Evolutionary conservation across 2,329 filamentous ascomycete genomes (phyloP), one percentile per base, ranked within the genome.

Genomic region (Penicillium sp.): DNA sequence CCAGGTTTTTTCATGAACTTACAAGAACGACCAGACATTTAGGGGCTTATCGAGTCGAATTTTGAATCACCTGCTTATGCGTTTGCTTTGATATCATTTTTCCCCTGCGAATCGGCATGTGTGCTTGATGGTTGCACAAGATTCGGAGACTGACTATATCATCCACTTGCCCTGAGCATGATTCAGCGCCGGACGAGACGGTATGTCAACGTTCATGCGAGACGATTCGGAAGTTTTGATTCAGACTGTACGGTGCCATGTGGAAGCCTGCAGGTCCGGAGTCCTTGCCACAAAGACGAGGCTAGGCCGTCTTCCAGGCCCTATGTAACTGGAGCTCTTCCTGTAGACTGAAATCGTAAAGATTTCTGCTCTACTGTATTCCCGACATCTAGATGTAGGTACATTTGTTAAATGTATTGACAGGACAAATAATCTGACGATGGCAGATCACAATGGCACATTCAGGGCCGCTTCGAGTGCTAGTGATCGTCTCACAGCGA

Each of bases 401-500:
- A 22, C 24, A 2, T 13, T 4, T 26, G 10, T 4, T 28, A 2
- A 35, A 10, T 17, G 26, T 19, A 26, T 26, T n/a, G n/a, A 40
- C 42, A 4, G 12, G 15, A 6, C n/a, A 24, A 19, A 30, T 15
- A 26, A 33, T 44, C 22, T 65, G 38, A 65, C 54, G 38, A 26
- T 9, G 12, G 30, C 33, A 65, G 57, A 12, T 33, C 47, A 47
- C 4, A 0, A 67, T 65, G 63, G 47, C 53, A 30, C 56, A 67
- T 4, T 47, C 60, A 56, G 59, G 45, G 12, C 70, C 69, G 12
- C 66, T 67, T 30, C 65, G 66, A 59, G 68, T 72, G 10, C 62
- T 71, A 22, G 66, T 70, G 35, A 69, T 70, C 22, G 65, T 71
- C 56, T 73, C 68, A 9, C 63, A 69, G 10, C 63, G 65, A 56